Base-by-base conservation (phyloP, 2,329 filamentous ascomycete genomes). In the Mycosphaerella sp. region DNA sequence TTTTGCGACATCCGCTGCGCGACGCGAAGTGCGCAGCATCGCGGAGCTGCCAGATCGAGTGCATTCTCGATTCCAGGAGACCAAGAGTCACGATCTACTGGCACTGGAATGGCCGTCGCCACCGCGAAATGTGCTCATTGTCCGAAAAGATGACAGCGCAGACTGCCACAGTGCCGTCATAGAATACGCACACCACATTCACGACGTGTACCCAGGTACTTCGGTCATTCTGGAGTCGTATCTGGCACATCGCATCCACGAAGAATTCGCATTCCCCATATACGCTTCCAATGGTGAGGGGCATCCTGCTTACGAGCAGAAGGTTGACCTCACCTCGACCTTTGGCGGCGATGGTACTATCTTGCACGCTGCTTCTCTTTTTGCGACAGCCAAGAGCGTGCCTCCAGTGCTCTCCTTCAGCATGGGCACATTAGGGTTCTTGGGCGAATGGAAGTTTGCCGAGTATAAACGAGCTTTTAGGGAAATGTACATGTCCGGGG, bases 281-380 rank as follows among this genome's bases (percentile, higher is more conserved):
- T 91, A 89, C 67, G 70, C 76, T 4, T 67, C 62, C 26, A 60
- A 67, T 45, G 53, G 58, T 8, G 51, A 62, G 32, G 76, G 69
- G 78, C 76, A 59, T 64, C 72, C 75, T 32, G 76, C 75, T 21
- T 82, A 93, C 51, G 82, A 89, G 40, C 76, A 83, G 54, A 95
- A 93, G 73, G 85, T 95, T 55, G 93, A 98, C 66, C 77, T 96
- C 55, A 85, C 92, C 21, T 84, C 89, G 42, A 97, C 93, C 0
- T 82, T 98, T 47, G 93, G 93, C 50, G 93, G 93, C 41, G 93
- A 98, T 70, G 90, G 90, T 57, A 95, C 90, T 2, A 92, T 95
- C 51, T 73, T 95, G 45, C 87, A 88, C 56, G 90, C 90, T 0
- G 86, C 89, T 2, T 91, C 87, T 51, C 79, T 96, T 4, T 97